Evolutionary conservation across 139 green algal species (phyloP), one percentile per base, ranked within the genome.

Genomic region (Picochlorum costavermella): DNA sequence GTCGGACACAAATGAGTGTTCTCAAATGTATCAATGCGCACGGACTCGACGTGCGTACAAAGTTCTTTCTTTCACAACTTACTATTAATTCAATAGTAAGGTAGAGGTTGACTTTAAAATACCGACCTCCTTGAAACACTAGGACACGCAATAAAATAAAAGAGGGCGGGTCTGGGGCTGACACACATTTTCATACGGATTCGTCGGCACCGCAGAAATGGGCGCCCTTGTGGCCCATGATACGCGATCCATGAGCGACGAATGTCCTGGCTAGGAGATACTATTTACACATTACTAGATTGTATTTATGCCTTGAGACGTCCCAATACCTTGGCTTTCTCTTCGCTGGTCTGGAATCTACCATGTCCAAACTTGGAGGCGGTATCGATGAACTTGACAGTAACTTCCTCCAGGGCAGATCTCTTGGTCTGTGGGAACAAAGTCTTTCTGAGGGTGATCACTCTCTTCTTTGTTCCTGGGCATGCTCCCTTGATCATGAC

Each of bases 321-420:
- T 69, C 87, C 87, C 50, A 86, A 75, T 16, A 61, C 74, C 75
- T 86, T 84, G 50, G 74, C 45, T 82, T 97, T 98, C 91, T 99
- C 94, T 64, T 96, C 91, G 46, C 58, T 67, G 30, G 94, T 98
- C 88, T 99, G 94, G 94, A 98, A 99, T 70, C 94, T 89, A 60
- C 94, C 94, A 67, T 99, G 90, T 62, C 94, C 94, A 66, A 99
- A 97, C 88, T 99, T 99, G 69, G 84, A 95, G 51, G 86, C 74
- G 8, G 94, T 99, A 83, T 99, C 94, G 77, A 99, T 95, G 79
- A 99, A 99, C 79, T 92, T 91, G 60, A 91, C 68, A 56, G 67
- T 76, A 23, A 71, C n/a, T 10, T 74, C 83, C 86, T 99, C 94
- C 73, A 93, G 71, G 2, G 94, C 94, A 36, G 61, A 88, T 71